A percentile compares a stretch with the other conserved stretches of the same genome.
Evolutionary conservation across 2,329 filamentous ascomycete species (phyloP).

Genomic region (Periconia macrospinosa): DNA sequence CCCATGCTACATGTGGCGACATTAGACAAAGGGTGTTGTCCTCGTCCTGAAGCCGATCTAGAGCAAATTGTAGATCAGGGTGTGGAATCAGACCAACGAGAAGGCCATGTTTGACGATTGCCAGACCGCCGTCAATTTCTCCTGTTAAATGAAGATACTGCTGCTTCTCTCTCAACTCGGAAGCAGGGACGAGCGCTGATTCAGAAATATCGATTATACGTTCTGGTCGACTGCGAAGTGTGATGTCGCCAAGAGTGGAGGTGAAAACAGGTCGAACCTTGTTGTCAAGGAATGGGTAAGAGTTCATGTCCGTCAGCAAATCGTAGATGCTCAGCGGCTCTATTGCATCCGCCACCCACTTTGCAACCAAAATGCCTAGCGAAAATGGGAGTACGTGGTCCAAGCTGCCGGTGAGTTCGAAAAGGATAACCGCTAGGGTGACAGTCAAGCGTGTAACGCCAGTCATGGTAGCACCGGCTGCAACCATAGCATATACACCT

Average conservation of each 20-base stretch:
- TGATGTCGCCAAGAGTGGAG: conserved; percentile 83
- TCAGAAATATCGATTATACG: conserved; percentile 85
- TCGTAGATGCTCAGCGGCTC: conserved; percentile 96
- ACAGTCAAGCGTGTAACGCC: conserved; percentile 92
- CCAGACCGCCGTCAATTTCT: conserved; percentile 88
- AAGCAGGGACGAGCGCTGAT: conserved; percentile 78
- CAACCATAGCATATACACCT: conserved; percentile 94
- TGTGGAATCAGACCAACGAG: conserved; percentile 91
- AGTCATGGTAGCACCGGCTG: conserved; percentile 96
- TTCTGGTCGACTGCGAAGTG: conserved; percentile 72
- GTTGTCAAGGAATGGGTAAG: conserved; percentile 96
- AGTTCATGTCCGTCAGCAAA: conserved; percentile 93
- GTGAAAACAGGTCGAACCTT: conserved; percentile 92
- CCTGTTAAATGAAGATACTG: conserved; percentile 80
- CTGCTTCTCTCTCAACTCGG: conserved; percentile 76
- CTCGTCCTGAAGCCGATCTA: conserved; percentile 82
- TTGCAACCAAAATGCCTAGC: conserved; percentile 87
- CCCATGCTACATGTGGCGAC: conserved; percentile 62
- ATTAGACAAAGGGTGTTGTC: conserved; percentile 77
- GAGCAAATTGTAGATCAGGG: conserved; percentile 88
- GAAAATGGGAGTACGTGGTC: conserved; percentile 96
- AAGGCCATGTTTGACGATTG: conserved; percentile 76
- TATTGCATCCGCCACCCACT: conserved; percentile 95
- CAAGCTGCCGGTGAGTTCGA: conserved; percentile 91
- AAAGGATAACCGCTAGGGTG: conserved; percentile 90